Conservation (phyloP, 2,329 filamentous ascomycete species). For the Penicillium palitans region DNA sequence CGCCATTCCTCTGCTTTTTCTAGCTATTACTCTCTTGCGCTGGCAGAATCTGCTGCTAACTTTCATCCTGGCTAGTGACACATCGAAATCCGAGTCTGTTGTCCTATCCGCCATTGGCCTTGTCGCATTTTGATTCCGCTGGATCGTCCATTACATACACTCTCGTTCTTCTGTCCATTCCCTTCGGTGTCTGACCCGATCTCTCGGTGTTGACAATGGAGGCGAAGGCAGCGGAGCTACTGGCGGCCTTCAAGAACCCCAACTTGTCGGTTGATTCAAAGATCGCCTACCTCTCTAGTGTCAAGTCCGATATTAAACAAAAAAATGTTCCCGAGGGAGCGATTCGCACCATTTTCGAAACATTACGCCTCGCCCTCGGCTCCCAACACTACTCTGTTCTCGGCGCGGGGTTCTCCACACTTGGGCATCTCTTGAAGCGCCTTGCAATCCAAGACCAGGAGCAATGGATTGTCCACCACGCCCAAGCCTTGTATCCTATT, state of each 20-base stretch:
- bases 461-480: slow-evolving; percentile 66
- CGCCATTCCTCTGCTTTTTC: background rate
- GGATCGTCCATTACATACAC: slow-evolving; percentile 6
- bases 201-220: slow-evolving; percentile 50
- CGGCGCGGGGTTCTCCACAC: slow-evolving; percentile 80
- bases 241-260: slow-evolving; percentile 58
- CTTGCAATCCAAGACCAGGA: slow-evolving; percentile 82
- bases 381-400: slow-evolving; percentile 76
- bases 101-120: background rate
- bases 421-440: slow-evolving; percentile 84
- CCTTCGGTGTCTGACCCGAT: slow-evolving; percentile 14
- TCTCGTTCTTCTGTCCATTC: slow-evolving; percentile 20
- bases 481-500: slow-evolving; percentile 68
- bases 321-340: slow-evolving; percentile 76
- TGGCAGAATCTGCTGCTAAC: background rate
- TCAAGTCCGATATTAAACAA: slow-evolving; percentile 91
- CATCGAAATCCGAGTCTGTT: background rate
- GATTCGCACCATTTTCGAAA: slow-evolving; percentile 76
- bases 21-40: background rate
- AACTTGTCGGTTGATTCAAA: slow-evolving; percentile 70
- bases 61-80: background rate
- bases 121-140: background rate
- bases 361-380: slow-evolving; percentile 70
- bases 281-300: slow-evolving; percentile 66
- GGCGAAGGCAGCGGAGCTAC: slow-evolving; percentile 55